A percentile compares a stretch with the other conserved stretches of the same genome.
Evolutionary conservation across 257 asterid genomes (phyloP).

Genomic region (Solanum phureja): DNA sequence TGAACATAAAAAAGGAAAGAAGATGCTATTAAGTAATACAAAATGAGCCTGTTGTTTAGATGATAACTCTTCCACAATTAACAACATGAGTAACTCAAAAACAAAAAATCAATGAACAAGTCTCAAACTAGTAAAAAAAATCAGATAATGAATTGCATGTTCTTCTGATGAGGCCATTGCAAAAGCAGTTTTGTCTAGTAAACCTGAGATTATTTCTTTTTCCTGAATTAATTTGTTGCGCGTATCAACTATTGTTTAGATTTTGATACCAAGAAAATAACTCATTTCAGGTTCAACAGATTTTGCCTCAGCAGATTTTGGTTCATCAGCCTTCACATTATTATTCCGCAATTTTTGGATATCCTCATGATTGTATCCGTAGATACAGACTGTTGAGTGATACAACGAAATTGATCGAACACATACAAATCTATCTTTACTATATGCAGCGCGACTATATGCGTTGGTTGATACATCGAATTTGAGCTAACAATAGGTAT

Average conservation of each 20-base stretch:
- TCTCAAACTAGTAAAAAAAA: neutral
- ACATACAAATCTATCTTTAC: no score
- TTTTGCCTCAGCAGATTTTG: neutral
- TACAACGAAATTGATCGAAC: no score
- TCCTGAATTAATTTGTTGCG: neutral
- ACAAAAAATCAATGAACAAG: neutral
- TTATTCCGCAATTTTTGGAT: no score
- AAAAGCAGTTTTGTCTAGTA: neutral
- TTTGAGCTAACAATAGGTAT: no score
- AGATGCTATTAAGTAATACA: neutral
- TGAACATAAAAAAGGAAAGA: neutral
- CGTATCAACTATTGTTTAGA: neutral
- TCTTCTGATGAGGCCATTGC: neutral
- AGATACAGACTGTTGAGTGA: no score
- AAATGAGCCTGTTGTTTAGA: neutral
- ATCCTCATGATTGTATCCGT: no score
- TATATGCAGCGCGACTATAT: no score
- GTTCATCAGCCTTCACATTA: constrained; percentile 47
- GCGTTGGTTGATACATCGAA: no score
- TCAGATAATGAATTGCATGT: neutral
- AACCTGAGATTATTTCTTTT: neutral
- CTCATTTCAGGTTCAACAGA: constrained; percentile 47
- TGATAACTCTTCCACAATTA: neutral
- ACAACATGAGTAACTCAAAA: neutral
- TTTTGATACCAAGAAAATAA: neutral